Evolutionary conservation across 441 rosid species (phyloP).

Genomic region (Gossypium aridum): DNA sequence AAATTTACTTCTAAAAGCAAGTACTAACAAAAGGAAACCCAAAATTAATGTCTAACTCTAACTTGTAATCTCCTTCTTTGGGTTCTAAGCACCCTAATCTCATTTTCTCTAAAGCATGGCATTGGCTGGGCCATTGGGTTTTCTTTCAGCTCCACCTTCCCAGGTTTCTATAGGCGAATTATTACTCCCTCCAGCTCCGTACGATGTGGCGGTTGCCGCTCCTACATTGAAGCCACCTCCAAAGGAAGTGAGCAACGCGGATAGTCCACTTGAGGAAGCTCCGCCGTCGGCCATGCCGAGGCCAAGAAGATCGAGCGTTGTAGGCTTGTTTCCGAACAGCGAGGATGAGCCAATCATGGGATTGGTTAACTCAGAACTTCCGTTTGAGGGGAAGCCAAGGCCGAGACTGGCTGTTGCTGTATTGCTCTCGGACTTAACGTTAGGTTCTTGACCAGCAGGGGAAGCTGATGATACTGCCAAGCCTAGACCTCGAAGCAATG

Average conservation of each 20-base stretch:
- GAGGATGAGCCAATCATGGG: slow-evolving; percentile 50
- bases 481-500: slow-evolving; percentile 64
- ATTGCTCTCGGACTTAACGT: slow-evolving; percentile 26
- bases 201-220: slow-evolving; percentile 22
- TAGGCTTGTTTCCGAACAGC: slow-evolving; percentile 55
- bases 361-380: slow-evolving; percentile 33
- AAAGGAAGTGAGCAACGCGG: slow-evolving; percentile 46
- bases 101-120: slow-evolving; percentile 2
- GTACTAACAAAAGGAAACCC: neutral
- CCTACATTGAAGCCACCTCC: slow-evolving; percentile 35
- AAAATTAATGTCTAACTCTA: neutral
- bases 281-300: slow-evolving; percentile 55
- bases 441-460: slow-evolving; percentile 17
- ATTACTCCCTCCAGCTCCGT: slow-evolving; percentile 17
- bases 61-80: slow-evolving; percentile 6
- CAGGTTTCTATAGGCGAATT: slow-evolving; percentile 27
- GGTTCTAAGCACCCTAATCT: slow-evolving; percentile 1
- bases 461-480: slow-evolving; percentile 40
- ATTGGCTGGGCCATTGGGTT: slow-evolving; percentile 21
- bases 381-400: slow-evolving; percentile 40
- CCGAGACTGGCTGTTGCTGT: slow-evolving; percentile 41
- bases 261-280: slow-evolving; percentile 24
- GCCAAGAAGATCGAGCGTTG: slow-evolving; percentile 83
- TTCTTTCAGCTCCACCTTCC: slow-evolving; percentile 31
- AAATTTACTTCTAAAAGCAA: neutral